Evolutionary conservation across 495 filamentous ascomycete species (phyloP).

Genomic region (Penicillium taxi): DNA sequence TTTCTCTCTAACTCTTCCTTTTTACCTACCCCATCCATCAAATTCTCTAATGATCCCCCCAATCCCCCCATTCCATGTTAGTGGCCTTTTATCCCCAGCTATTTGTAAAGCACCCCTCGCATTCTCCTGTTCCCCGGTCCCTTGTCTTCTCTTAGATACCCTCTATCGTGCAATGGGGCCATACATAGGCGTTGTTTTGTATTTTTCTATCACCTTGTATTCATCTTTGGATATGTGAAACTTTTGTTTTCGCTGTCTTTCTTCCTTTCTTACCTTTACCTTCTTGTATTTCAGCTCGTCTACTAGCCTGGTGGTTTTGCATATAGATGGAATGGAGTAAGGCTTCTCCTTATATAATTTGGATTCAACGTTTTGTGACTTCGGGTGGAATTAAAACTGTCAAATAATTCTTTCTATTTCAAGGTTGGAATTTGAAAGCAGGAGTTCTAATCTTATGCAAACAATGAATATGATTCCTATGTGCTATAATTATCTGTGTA

Average conservation of each 20-base stretch:
- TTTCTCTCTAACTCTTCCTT: neutral
- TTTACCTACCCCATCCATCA: neutral
- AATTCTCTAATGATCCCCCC: neutral
- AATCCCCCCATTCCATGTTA: neutral
- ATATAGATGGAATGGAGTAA: constrained; percentile 16
- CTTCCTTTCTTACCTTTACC: neutral
- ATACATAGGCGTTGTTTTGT: constrained; percentile 22
- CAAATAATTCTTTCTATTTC: neutral
- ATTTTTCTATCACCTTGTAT: neutral
- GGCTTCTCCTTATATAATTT: constrained; percentile 2
- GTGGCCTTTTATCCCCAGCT: no score
- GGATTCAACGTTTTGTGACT: neutral
- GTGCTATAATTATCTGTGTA: no score
- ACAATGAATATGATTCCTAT: no score
- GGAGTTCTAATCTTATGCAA: no score
- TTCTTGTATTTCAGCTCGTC: constrained; percentile 4
- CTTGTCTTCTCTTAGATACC: constrained; percentile 21
- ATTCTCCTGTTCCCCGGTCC: constrained; percentile 5
- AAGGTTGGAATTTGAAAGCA: no score
- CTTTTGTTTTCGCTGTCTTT: no score
- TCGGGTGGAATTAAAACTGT: neutral
- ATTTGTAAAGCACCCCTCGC: constrained; percentile 6
- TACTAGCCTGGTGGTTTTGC: constrained; percentile 4
- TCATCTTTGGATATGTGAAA: neutral
- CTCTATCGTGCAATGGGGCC: constrained; percentile 21